phyloP scores from a whole-genome alignment of 768 basidiomycete genomes.

The Lactifluus rugatus region DNA sequence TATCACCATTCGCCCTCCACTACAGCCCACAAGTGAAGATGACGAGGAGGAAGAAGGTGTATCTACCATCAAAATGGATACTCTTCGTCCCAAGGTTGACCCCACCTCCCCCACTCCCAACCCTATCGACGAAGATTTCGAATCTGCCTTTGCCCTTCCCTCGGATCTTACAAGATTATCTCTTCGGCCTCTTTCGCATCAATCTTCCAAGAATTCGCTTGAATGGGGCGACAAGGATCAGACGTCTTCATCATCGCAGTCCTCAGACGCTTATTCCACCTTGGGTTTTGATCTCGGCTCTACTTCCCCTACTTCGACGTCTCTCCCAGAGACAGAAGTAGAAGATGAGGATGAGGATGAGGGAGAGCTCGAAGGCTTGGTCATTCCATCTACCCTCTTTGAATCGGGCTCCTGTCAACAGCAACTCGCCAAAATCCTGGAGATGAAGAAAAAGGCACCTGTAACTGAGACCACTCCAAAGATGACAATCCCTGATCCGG shows the following conservation, averaged over 20 bases:
- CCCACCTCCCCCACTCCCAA: conserved; percentile 24
- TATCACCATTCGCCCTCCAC: conserved; percentile 60
- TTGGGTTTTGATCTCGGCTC: conserved; percentile 66
- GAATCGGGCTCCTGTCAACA: conserved; percentile 54
- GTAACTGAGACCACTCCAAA: conserved; percentile 46
- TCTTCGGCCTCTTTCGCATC: conserved; percentile 68
- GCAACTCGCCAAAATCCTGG: conserved; percentile 42
- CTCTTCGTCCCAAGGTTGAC: conserved; percentile 28
- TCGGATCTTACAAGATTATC: conserved; percentile 74
- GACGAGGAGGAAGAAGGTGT: conserved; percentile 75
- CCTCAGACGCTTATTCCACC: conserved; percentile 79
- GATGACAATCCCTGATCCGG: conserved; percentile 50
- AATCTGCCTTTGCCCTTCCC: conserved; percentile 74
- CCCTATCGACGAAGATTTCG: conserved; percentile 62
- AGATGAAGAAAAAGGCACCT: conserved; percentile 45
- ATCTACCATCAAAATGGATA: conserved; percentile 71
- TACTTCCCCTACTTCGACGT: conserved; percentile 62
- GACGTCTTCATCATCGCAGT: conserved; percentile 66
- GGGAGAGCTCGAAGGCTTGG: conserved; percentile 70
- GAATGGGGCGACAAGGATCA: conserved; percentile 84
- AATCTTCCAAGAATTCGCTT: conserved; percentile 72
- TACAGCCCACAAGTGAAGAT: conserved; percentile 37
- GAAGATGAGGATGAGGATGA: conserved; percentile 53
- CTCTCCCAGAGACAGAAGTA: conserved; percentile 61
- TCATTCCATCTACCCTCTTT: conserved; percentile 67